Evolutionary conservation across 2,329 filamentous ascomycete species (phyloP).

Genomic region (Atkinsonella texensis): DNA sequence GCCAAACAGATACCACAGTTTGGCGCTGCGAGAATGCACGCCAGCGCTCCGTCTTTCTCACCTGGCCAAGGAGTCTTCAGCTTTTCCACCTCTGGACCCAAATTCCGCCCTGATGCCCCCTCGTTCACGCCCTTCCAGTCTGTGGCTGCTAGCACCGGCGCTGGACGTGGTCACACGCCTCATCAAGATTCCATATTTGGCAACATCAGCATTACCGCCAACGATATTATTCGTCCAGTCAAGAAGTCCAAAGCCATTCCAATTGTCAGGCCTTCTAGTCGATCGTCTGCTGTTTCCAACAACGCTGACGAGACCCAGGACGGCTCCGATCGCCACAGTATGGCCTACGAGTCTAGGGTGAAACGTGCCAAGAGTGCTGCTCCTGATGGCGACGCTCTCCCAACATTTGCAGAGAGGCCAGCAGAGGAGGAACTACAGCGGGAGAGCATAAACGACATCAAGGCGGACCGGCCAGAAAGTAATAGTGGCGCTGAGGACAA

Average conservation of each 20-base stretch:
- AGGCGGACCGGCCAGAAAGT: not conserved
- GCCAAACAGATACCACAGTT: constrained; percentile 18
- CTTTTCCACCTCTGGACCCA: constrained; percentile 53
- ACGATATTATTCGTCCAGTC: constrained; percentile 50
- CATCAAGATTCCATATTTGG: constrained; percentile 51
- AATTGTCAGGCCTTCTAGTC: constrained; percentile 56
- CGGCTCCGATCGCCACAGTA: constrained; percentile 39
- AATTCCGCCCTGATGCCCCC: constrained; percentile 66
- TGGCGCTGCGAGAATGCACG: constrained; percentile 47
- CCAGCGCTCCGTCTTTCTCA: constrained; percentile 57
- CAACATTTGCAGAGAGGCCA: constrained; percentile 55
- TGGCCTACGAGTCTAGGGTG: constrained; percentile 52
- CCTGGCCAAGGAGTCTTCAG: constrained; percentile 54
- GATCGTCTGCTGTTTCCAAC: constrained; percentile 25
- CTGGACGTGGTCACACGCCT: constrained; percentile 32
- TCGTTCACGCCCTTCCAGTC: constrained; percentile 55
- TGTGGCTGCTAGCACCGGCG: constrained; percentile 31
- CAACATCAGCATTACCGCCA: constrained; percentile 50
- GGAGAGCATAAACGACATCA: constrained; percentile 7
- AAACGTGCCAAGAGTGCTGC: constrained; percentile 61
- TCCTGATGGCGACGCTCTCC: constrained; percentile 59
- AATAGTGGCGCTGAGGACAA: constrained; percentile 16
- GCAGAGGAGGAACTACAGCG: constrained; percentile 8
- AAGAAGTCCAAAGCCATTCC: constrained; percentile 77
- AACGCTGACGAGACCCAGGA: constrained; percentile 14